A percentile compares a stretch with the other conserved stretches of the same genome.
phyloP scores from a whole-genome alignment of 208 protist species.

The Crithidia acanthocephali region DNA sequence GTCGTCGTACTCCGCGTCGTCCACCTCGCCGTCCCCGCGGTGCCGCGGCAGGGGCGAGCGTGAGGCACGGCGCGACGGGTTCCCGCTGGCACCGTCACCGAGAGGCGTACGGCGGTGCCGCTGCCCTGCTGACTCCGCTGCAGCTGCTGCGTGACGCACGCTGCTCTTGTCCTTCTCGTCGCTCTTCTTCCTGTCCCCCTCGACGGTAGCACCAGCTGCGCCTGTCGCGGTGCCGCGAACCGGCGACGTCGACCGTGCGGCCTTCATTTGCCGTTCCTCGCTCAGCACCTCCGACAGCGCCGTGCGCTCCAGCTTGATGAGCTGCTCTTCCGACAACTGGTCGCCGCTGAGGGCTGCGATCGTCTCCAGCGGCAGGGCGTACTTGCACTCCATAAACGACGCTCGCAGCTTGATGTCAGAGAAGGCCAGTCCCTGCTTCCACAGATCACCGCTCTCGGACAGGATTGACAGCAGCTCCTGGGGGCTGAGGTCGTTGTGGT shows the following conservation, averaged over 20 bases:
- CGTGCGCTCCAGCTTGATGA: constrained; percentile 94
- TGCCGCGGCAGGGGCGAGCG: constrained; percentile 6
- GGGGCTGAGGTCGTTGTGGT: constrained; percentile 59
- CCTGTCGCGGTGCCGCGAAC: background rate
- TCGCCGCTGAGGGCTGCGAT: constrained; percentile 80
- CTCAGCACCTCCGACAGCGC: constrained; percentile 76
- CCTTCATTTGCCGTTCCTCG: constrained; percentile 31
- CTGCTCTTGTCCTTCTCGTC: too few relatives aligned
- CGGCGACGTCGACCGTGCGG: background rate
- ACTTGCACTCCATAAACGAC: constrained; percentile 67
- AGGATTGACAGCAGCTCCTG: constrained; percentile 81
- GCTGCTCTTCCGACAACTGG: constrained; percentile 78
- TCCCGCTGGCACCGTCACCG: background rate
- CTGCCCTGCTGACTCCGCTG: background rate
- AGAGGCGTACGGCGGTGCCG: background rate
- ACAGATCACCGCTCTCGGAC: constrained; percentile 70
- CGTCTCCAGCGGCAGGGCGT: constrained; percentile 78
- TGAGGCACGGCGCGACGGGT: background rate
- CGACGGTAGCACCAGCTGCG: too few relatives aligned
- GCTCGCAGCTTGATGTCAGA: constrained; percentile 56
- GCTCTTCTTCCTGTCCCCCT: too few relatives aligned
- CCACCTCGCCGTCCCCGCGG: background rate
- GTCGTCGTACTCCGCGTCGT: constrained; percentile 12
- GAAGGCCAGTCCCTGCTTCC: constrained; percentile 83
- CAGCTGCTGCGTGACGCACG: background rate